These are phyloP conservation scores for Stygiomarasmius scandens DNA, from an alignment of 1,284 basidiomycete genomes.

Conservation along the genomic window DNA sequence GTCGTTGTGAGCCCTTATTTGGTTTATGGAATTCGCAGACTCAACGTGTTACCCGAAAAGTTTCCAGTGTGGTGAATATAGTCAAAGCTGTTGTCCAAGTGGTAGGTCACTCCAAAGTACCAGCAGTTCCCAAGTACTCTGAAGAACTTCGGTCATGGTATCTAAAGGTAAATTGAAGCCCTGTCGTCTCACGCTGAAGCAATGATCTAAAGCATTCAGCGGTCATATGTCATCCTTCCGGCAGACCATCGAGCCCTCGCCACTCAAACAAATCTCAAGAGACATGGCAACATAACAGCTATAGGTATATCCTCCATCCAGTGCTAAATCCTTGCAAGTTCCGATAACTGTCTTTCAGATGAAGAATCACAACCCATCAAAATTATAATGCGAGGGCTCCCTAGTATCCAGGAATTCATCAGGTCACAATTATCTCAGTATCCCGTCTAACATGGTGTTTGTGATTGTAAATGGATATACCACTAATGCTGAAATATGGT, in stretches of 20 bases:
- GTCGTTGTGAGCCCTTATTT: slow-evolving; percentile 52
- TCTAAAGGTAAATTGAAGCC: slow-evolving; percentile 44
- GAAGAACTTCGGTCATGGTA: slow-evolving; percentile 66
- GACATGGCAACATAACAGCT: slow-evolving; percentile 60
- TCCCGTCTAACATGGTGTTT: no score
- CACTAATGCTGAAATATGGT: no score
- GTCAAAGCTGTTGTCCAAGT: slow-evolving; percentile 80
- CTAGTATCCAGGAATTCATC: slow-evolving; percentile 60
- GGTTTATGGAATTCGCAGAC: slow-evolving; percentile 8
- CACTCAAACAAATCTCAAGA: slow-evolving; percentile 53
- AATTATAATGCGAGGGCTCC: slow-evolving; percentile 62
- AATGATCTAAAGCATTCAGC: slow-evolving; percentile 38
- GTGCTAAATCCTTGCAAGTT: not conserved
- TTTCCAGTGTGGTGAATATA: slow-evolving; percentile 51
- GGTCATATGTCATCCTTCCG: slow-evolving; percentile 69
- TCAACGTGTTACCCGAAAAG: slow-evolving; percentile 41
- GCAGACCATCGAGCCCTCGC: slow-evolving; percentile 53
- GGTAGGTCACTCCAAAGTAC: slow-evolving; percentile 66
- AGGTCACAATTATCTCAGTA: slow-evolving; percentile 27
- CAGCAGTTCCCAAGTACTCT: slow-evolving; percentile 53
- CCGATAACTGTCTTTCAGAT: slow-evolving; percentile 26
- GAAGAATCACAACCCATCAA: slow-evolving; percentile 65
- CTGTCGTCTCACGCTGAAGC: slow-evolving; percentile 7
- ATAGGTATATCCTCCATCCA: slow-evolving; percentile 48
- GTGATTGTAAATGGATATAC: no score